These are phyloP conservation scores for Arthrobotrys entomopaga DNA, from an alignment of 2,329 filamentous ascomycete genomes.

Conservation along the genomic window DNA sequence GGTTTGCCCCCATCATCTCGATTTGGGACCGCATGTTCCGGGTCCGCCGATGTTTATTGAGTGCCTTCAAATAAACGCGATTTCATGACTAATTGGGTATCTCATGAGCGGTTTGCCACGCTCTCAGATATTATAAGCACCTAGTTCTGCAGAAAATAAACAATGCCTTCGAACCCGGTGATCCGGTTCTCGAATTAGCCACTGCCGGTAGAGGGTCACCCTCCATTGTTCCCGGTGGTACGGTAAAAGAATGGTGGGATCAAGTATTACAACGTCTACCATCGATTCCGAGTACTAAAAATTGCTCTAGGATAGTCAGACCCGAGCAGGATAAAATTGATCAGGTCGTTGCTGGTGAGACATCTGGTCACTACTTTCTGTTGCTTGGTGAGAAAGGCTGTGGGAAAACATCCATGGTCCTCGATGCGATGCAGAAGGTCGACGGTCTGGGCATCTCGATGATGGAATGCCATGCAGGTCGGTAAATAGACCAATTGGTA, in stretches of 20 bases:
- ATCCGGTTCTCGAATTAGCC: constrained; percentile 85
- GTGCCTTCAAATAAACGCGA: neutral
- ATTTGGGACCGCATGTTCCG: too few species aligned
- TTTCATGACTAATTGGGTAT: constrained; percentile 48
- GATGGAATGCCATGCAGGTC: constrained; percentile 86
- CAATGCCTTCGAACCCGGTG: constrained; percentile 88
- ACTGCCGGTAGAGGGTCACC: constrained; percentile 62
- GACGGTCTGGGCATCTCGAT: constrained; percentile 90
- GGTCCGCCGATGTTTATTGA: too few species aligned
- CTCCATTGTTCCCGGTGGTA: constrained; percentile 40
- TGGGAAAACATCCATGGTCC: constrained; percentile 94
- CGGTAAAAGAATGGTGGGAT: constrained; percentile 60
- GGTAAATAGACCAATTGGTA: neutral
- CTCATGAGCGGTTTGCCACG: constrained; percentile 63
- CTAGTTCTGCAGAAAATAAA: constrained; percentile 92
- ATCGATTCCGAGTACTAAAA: neutral
- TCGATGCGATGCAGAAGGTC: constrained; percentile 93
- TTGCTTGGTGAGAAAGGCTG: constrained; percentile 75
- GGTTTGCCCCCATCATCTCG: constrained; percentile 12
- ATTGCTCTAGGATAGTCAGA: constrained; percentile 73
- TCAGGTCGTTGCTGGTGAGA: constrained; percentile 78
- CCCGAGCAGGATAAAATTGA: constrained; percentile 85
- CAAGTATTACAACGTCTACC: constrained; percentile 2
- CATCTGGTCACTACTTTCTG: constrained; percentile 86
- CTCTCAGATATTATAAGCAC: constrained; percentile 77